phyloP scores from a whole-genome alignment of 306 rosid genomes.

The cucumber (Cucumis sativus) region Cucumber_9930_V3 NC_026656.2:7862001-7862500 shows the following conservation, averaged over 20 bases:
- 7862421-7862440: constrained; percentile 98
- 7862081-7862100: neutral
- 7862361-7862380: constrained; percentile 62
- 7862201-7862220: neutral
- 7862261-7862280: neutral
- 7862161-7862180: neutral
- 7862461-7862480: neutral
- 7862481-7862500: neutral
- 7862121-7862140: neutral
- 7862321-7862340: neutral
- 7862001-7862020: neutral
- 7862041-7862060: neutral
- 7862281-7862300: neutral
- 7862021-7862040: neutral
- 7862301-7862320: neutral
- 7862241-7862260: neutral
- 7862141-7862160: neutral
- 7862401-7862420: constrained; percentile 86
- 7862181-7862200: neutral
- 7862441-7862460: constrained; percentile 75
- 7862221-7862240: neutral
- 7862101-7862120: neutral
- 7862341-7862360: neutral
- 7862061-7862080: neutral
- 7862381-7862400: constrained; percentile 89